Evolutionary conservation across 2,329 filamentous ascomycete genomes (phyloP).

Genomic region (Talaromyces funiculosus): DNA sequence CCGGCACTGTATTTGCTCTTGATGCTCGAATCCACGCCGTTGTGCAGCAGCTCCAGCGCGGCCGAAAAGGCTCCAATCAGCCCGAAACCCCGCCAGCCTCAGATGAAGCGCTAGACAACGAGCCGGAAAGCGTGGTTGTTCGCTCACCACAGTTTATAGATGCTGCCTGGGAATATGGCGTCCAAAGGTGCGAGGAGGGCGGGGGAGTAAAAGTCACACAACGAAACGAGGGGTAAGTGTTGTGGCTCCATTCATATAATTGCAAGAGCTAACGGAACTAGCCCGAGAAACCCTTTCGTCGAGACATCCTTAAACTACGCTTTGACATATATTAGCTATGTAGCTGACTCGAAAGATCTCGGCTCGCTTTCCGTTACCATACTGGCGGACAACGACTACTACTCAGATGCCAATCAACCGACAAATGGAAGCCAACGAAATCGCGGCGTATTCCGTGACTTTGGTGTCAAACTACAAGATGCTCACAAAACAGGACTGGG

Average conservation of each 20-base stretch:
- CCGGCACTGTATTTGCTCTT: conserved; percentile 63
- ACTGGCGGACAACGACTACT: conserved; percentile 94
- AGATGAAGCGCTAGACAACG: conserved; percentile 54
- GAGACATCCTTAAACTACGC: conserved; percentile 85
- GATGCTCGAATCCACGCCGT: conserved; percentile 59
- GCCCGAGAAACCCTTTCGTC: conserved; percentile 74
- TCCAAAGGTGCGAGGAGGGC: conserved; percentile 61
- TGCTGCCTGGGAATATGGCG: conserved; percentile 82
- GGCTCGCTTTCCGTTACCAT: conserved; percentile 72
- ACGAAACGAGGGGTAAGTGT: conserved; percentile 35
- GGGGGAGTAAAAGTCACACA: conserved; percentile 80
- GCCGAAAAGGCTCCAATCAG: conserved; percentile 6
- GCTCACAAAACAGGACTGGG: conserved; percentile 96
- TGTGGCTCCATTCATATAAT: neutral
- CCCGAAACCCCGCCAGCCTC: neutral
- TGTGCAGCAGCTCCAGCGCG: conserved; percentile 49
- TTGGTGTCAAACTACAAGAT: conserved; percentile 65
- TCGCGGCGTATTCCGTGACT: conserved; percentile 63
- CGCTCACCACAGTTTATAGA: conserved; percentile 85
- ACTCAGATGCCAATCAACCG: conserved; percentile 61
- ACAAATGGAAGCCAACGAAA: conserved; percentile 29
- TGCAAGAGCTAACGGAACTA: conserved; percentile 21
- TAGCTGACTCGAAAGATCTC: conserved; percentile 50
- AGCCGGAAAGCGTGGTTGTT: conserved; percentile 67
- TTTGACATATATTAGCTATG: conserved; percentile 66